Conservation (phyloP, 257 asterid species). For the Solanum virginianum region DNA sequence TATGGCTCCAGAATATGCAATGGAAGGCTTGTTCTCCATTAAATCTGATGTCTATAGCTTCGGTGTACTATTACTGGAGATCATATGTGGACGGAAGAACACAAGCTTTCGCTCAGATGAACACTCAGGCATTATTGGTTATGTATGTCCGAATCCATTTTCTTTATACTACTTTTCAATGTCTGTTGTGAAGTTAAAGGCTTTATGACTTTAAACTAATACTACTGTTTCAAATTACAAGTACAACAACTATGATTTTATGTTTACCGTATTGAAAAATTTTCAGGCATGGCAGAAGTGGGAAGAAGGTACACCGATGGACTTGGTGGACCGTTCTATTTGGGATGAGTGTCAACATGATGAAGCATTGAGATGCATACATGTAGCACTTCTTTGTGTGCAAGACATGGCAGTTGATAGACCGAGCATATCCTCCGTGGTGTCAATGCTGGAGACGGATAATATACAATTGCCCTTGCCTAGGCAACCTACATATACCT, state of each 20-base stretch:
- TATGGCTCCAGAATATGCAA: constrained; percentile 96
- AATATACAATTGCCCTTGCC: constrained; percentile 38
- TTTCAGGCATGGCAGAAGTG: constrained; percentile 72
- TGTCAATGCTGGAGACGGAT: constrained; percentile 62
- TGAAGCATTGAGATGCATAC: constrained; percentile 53
- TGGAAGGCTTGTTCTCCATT: constrained; percentile 83
- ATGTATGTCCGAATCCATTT: constrained; percentile 34
- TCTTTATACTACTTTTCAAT: not conserved
- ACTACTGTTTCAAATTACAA: not conserved
- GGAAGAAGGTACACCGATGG: constrained; percentile 39
- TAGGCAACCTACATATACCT: constrained; percentile 46
- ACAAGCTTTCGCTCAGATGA: constrained; percentile 32
- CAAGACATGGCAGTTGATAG: constrained; percentile 54
- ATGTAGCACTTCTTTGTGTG: constrained; percentile 61
- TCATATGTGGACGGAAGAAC: constrained; percentile 53
- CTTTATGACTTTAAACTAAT: not conserved
- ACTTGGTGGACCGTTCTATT: constrained; percentile 40
- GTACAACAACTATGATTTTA: not conserved
- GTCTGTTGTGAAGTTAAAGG: not conserved
- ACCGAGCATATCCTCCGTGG: constrained; percentile 55
- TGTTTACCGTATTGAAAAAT: not conserved
- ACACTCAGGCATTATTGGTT: constrained; percentile 39
- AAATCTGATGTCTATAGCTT: constrained; percentile 89
- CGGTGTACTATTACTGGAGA: constrained; percentile 72
- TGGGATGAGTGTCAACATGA: constrained; percentile 12